phyloP scores from a whole-genome alignment of 2,329 filamentous ascomycete genomes.

The Fulvia fulva region DNA sequence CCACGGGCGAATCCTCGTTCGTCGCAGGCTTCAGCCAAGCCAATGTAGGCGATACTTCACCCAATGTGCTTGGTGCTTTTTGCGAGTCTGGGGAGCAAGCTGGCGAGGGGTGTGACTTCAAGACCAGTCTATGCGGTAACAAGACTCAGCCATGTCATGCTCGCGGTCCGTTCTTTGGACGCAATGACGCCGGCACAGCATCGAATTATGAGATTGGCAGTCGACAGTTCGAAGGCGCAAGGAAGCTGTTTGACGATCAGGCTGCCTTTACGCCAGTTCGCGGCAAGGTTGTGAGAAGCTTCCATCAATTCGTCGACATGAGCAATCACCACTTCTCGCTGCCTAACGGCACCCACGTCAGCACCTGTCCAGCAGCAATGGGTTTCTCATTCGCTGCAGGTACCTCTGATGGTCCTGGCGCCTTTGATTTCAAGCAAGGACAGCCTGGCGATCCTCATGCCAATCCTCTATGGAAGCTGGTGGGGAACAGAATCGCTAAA shows the following conservation, averaged over 20 bases:
- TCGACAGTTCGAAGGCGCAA: constrained; percentile 64
- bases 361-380: constrained; percentile 79
- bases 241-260: constrained; percentile 52
- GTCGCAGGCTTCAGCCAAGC: constrained; percentile 91
- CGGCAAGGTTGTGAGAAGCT: constrained; percentile 68
- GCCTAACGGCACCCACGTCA: constrained; percentile 65
- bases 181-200: constrained; percentile 60
- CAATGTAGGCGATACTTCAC: constrained; percentile 85
- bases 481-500: constrained; percentile 66
- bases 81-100: constrained; percentile 73
- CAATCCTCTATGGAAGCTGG: constrained; percentile 76
- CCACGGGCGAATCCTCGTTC: constrained; percentile 59
- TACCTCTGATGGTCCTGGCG: constrained; percentile 85
- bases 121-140: constrained; percentile 81
- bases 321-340: constrained; percentile 69
- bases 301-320: constrained; percentile 84
- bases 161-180: constrained; percentile 65
- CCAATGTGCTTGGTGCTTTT: constrained; percentile 81
- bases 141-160: constrained; percentile 69
- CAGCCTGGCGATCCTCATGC: constrained; percentile 66
- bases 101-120: constrained; percentile 64
- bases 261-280: constrained; percentile 48
- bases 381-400: constrained; percentile 92
- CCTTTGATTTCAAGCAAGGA: constrained; percentile 91
- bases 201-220: constrained; percentile 73